Conservation (phyloP, 306 rosid species). For the Sindora glabra region DNA sequence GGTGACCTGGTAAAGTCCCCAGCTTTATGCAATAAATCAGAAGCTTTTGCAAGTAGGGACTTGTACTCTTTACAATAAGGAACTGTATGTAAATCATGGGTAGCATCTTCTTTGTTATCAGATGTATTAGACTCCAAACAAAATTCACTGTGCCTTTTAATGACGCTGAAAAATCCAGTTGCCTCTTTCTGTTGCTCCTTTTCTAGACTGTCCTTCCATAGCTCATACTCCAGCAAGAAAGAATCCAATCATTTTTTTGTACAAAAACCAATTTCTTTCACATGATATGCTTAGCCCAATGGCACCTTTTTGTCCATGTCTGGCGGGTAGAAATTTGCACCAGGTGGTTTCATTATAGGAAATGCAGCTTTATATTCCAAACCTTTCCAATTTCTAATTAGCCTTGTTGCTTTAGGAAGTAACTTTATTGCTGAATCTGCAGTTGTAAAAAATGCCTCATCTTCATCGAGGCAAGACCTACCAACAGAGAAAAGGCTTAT, state of each 20-base stretch:
- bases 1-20: constrained; percentile 59
- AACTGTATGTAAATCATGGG: constrained; percentile 47
- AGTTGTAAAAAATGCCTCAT: constrained; percentile 76
- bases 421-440: constrained; percentile 78
- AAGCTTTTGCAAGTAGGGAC: constrained; percentile 55
- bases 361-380: constrained; percentile 78
- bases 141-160: constrained; percentile 61
- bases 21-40: constrained; percentile 76
- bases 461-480: constrained; percentile 86
- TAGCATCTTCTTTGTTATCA: constrained; percentile 17
- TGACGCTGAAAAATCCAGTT: constrained; percentile 67
- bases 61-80: constrained; percentile 79
- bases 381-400: constrained; percentile 49
- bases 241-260: constrained; percentile 15
- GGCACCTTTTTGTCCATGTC: constrained; percentile 92
- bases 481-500: constrained; percentile 14
- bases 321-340: constrained; percentile 93
- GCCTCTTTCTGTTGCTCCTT: constrained; percentile 58
- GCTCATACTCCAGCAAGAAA: constrained; percentile 63
- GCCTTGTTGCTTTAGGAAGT: constrained; percentile 58
- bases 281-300: background rate
- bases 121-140: constrained; percentile 38
- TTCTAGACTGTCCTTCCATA: constrained; percentile 64
- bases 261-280: constrained; percentile 9
- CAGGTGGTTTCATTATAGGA: constrained; percentile 66